Evolutionary conservation across 2,329 filamentous ascomycete genomes (phyloP).

Genomic region (Mycosphaerella sp.): DNA sequence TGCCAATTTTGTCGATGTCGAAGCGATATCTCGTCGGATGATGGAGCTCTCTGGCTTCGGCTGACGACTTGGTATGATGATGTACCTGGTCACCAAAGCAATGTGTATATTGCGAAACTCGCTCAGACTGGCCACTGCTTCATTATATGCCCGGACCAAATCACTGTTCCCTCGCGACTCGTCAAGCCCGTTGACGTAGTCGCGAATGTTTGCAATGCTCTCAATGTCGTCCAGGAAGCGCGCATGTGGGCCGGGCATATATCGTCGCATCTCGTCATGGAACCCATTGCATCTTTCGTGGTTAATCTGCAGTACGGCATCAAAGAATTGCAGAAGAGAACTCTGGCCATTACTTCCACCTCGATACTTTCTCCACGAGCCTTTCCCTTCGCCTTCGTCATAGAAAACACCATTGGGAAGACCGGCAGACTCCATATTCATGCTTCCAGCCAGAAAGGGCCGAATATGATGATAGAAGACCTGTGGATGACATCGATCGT

Average conservation of each 20-base stretch:
- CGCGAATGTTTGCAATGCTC: constrained; percentile 42
- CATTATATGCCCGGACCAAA: constrained; percentile 43
- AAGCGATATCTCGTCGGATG: constrained; percentile 40
- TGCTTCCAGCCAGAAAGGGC: constrained; percentile 48
- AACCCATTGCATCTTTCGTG: constrained; percentile 33
- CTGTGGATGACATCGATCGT: constrained; percentile 45
- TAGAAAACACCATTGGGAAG: constrained; percentile 49
- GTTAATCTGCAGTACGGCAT: constrained; percentile 47
- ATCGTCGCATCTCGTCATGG: constrained; percentile 46
- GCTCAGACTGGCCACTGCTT: constrained; percentile 42
- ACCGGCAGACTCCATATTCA: constrained; percentile 49
- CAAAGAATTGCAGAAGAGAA: constrained; percentile 50
- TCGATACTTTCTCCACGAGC: constrained; percentile 47
- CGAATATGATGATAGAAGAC: constrained; percentile 50
- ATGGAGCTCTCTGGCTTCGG: constrained; percentile 24
- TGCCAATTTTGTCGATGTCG: constrained; percentile 39
- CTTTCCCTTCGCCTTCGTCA: constrained; percentile 44
- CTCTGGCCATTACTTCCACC: constrained; percentile 53
- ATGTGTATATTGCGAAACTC: constrained; percentile 49
- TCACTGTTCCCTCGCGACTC: constrained; percentile 22
- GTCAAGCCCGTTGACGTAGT: constrained; percentile 38
- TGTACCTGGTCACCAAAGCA: constrained; percentile 49
- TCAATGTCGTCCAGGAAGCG: constrained; percentile 47
- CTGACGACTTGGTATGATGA: constrained; percentile 40
- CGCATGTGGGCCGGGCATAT: constrained; percentile 50